phyloP scores from a whole-genome alignment of 192 early-diverging fungal genomes.

The Dimargaris cristalligena region DNA sequence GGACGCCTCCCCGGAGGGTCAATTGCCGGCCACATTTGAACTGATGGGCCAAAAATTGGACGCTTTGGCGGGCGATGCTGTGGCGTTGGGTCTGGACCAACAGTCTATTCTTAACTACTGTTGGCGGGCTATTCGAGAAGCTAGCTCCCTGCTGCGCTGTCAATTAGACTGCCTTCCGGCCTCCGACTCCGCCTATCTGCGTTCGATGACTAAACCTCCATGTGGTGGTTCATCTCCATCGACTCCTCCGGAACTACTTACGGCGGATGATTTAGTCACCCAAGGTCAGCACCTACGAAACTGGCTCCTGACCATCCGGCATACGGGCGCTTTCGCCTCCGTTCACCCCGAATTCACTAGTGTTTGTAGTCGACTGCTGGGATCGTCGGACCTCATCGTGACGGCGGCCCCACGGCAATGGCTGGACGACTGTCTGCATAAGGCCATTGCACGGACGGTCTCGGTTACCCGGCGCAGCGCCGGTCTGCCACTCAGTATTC shows the following conservation, averaged over 20 bases:
- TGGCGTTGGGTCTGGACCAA: slow-evolving; percentile 40
- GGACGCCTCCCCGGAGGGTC: slow-evolving; percentile 75
- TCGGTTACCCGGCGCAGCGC: slow-evolving; percentile 88
- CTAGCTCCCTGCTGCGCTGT: slow-evolving; percentile 39
- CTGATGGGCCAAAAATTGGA: slow-evolving; percentile 42
- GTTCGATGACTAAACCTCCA: slow-evolving; percentile 18
- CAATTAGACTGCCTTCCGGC: slow-evolving; percentile 20
- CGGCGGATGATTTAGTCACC: slow-evolving; percentile 11
- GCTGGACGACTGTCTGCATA: slow-evolving; percentile 64
- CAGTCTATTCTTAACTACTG: slow-evolving; percentile 80
- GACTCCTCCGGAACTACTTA: no score
- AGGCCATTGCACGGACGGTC: slow-evolving; percentile 49
- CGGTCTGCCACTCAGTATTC: slow-evolving; percentile 72
- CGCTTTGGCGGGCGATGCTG: slow-evolving; percentile 21
- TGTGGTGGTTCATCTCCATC: no score
- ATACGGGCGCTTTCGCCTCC: slow-evolving; percentile 82
- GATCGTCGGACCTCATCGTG: slow-evolving; percentile 31
- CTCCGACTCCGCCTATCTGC: not conserved
- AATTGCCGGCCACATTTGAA: slow-evolving; percentile 61
- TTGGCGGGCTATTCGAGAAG: slow-evolving; percentile 85
- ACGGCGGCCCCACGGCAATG: slow-evolving; percentile 43
- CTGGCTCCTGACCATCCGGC: slow-evolving; percentile 59
- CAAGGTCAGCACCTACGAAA: slow-evolving; percentile 30
- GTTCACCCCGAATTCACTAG: slow-evolving; percentile 62
- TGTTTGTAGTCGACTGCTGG: slow-evolving; percentile 50